Percentiles rank a stretch among this genome's conserved stretches.
Evolutionary conservation across 83 land plant species (phyloP).

Genomic region (Picea mariana): DNA sequence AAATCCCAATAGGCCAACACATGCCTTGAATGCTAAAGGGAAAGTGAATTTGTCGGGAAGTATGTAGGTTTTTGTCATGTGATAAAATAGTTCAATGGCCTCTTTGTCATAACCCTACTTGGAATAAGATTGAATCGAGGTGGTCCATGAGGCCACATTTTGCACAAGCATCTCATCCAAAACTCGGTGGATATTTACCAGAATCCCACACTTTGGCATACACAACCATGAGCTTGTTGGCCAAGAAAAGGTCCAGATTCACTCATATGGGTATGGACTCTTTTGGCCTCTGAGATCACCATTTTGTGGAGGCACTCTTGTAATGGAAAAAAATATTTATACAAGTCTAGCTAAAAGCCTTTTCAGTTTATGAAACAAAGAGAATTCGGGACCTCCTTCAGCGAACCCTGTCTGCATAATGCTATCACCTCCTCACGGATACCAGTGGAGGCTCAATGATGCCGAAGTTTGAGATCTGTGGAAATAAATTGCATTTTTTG

Average conservation of each 20-base stretch:
- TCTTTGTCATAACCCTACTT: too few relatives aligned
- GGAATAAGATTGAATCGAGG: neutral
- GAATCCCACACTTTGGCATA: conserved; percentile 6
- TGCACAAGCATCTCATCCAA: neutral
- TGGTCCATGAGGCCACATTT: conserved; percentile 1
- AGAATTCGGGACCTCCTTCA: neutral
- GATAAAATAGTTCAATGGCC: too few relatives aligned
- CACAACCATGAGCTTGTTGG: neutral
- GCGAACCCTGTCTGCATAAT: neutral
- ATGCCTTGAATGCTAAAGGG: too few relatives aligned
- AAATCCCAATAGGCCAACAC: too few relatives aligned
- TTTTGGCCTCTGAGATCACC: conserved; percentile 9
- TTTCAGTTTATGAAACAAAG: neutral
- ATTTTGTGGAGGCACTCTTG: neutral
- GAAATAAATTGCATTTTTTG: too few relatives aligned
- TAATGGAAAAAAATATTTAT: neutral
- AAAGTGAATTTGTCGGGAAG: too few relatives aligned
- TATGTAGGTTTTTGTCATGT: too few relatives aligned
- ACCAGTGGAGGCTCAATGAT: too few relatives aligned
- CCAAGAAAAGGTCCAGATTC: conserved; percentile 40
- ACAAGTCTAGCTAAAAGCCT: neutral
- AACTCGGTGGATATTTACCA: neutral
- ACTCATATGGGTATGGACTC: conserved; percentile 23
- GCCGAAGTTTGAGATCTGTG: too few relatives aligned
- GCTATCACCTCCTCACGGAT: neutral